phyloP scores from a whole-genome alignment of 306 rosid genomes.

The Datisca glomerata region DNA sequence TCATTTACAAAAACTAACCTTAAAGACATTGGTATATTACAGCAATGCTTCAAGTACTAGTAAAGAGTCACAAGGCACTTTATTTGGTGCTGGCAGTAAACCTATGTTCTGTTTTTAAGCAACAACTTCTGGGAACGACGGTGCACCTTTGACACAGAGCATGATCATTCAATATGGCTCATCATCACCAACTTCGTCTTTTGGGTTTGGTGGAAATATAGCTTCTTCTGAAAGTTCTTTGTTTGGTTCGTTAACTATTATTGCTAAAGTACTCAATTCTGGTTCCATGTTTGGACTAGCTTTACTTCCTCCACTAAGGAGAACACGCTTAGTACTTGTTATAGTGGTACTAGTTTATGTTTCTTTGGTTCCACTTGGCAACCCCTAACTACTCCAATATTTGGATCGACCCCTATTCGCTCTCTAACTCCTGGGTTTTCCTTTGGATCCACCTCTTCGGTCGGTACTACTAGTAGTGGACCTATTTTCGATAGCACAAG shows the following conservation, averaged over 20 bases:
- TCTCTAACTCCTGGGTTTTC: slow-evolving; percentile 21
- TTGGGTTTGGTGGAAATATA: slow-evolving; percentile 35
- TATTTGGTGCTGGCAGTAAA: slow-evolving; percentile 14
- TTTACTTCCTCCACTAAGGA: slow-evolving; percentile 29
- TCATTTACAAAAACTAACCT: no score
- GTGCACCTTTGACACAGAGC: slow-evolving; percentile 36
- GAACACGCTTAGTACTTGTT: slow-evolving; percentile 35
- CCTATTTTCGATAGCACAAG: slow-evolving; percentile 32
- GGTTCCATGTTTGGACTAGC: slow-evolving; percentile 24
- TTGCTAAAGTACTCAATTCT: slow-evolving; percentile 22
- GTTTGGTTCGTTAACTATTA: slow-evolving; percentile 38
- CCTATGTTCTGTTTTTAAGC: slow-evolving; percentile 24
- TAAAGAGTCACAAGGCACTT: slow-evolving; percentile 28
- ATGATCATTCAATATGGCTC: slow-evolving; percentile 38
- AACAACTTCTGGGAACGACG: slow-evolving; percentile 29
- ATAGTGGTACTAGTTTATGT: slow-evolving; percentile 27
- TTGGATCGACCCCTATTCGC: slow-evolving; percentile 28
- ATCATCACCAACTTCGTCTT: slow-evolving; percentile 30
- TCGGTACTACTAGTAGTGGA: slow-evolving; percentile 2
- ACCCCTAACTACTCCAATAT: slow-evolving; percentile 31
- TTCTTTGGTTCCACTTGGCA: slow-evolving; percentile 45
- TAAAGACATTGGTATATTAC: no score
- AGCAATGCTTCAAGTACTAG: slow-evolving; percentile 25
- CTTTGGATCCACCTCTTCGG: slow-evolving; percentile 9
- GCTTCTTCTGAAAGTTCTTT: slow-evolving; percentile 40